A percentile compares a stretch with the other conserved stretches of the same genome.
Evolutionary conservation across 441 rosid genomes (phyloP).

Genomic region (Croton setiger): DNA sequence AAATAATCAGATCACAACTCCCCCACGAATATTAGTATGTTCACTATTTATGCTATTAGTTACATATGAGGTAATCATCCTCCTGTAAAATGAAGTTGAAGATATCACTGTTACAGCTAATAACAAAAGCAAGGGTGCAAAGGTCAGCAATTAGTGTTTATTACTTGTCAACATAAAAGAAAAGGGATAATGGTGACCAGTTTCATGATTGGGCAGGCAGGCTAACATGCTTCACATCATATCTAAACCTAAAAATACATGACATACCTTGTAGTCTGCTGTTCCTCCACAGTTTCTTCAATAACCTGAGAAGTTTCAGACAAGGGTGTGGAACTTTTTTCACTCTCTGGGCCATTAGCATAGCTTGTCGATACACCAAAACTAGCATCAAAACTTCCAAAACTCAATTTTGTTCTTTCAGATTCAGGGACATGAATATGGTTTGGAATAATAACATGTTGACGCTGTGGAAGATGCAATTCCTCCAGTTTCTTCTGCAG

Average conservation of each 20-base stretch:
- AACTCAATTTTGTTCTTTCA: conserved; percentile 82
- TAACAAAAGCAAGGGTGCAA: not conserved
- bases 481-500: conserved; percentile 75
- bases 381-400: conserved; percentile 91
- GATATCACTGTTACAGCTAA: not conserved
- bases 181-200: not conserved
- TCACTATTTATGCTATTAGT: not conserved
- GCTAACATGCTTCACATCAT: not conserved
- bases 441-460: conserved; percentile 87
- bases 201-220: not conserved
- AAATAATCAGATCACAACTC: conserved; percentile 2
- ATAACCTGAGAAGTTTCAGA: conserved; percentile 62
- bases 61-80: not conserved
- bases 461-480: conserved; percentile 66
- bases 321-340: conserved; percentile 55
- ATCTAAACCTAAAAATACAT: conserved; percentile 12
- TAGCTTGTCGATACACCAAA: conserved; percentile 51
- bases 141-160: not conserved
- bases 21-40: not conserved
- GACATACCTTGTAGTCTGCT: conserved; percentile 54
- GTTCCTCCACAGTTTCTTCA: conserved; percentile 58
- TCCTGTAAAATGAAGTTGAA: not conserved
- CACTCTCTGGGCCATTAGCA: conserved; percentile 48
- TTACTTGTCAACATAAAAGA: not conserved
- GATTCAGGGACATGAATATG: conserved; percentile 94